Evolutionary conservation across 306 rosid genomes (phyloP).

Genomic region (Oemleria cerasiformis): DNA sequence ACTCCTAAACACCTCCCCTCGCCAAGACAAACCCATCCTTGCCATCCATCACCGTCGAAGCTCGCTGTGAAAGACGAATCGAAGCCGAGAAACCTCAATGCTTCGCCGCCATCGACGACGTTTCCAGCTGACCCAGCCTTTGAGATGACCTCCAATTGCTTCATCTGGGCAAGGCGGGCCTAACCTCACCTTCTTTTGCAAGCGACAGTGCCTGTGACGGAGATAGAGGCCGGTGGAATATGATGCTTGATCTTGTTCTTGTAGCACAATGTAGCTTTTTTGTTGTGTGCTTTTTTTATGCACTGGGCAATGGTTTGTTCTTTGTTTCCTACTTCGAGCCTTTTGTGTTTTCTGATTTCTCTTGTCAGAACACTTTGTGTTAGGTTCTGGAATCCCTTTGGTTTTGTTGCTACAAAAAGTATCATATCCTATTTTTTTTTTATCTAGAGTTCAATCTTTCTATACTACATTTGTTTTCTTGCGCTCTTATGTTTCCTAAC

Average conservation of each 20-base stretch:
- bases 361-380: constrained; percentile 10
- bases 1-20: too few species aligned
- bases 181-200: too few species aligned
- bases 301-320: constrained; percentile 90
- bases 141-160: too few species aligned
- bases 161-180: too few species aligned
- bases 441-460: neutral
- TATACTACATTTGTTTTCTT: neutral
- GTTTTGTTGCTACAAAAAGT: neutral
- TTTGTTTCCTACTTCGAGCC: constrained; percentile 27
- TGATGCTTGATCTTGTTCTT: constrained; percentile 41
- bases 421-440: neutral
- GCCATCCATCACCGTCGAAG: too few species aligned
- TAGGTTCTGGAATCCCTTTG: constrained; percentile 8
- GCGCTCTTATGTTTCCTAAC: constrained; percentile 13
- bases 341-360: constrained; percentile 22
- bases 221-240: constrained; percentile 35
- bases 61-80: too few species aligned
- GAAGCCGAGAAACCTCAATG: too few species aligned
- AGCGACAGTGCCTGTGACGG: too few species aligned
- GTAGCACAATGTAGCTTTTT: constrained; percentile 84
- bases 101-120: too few species aligned
- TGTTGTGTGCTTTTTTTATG: constrained; percentile 85
- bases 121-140: too few species aligned
- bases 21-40: too few species aligned